Percentiles rank a stretch among this genome's conserved stretches.
Conservation (phyloP, 208 protist species). For the Borovskyia barvae region DNA sequence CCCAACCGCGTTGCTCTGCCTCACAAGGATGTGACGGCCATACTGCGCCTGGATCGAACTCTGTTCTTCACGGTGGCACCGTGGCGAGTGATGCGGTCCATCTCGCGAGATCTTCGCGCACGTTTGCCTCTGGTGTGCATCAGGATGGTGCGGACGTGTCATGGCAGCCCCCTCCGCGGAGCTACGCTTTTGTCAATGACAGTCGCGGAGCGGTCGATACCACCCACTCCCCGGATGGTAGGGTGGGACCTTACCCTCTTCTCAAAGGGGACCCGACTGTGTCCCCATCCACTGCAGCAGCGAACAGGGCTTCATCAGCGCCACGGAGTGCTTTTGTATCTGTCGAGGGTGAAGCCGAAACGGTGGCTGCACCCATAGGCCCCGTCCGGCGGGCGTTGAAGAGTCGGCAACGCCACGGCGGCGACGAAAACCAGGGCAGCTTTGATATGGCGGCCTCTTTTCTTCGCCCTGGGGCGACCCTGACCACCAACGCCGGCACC, state of each 20-base stretch:
- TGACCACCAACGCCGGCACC: too few species aligned
- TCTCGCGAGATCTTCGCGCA: too few species aligned
- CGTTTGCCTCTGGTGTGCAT: background rate
- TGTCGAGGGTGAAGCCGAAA: slow-evolving; percentile 8
- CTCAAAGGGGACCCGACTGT: background rate
- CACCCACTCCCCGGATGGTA: too few species aligned
- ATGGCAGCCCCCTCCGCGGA: slow-evolving; percentile 1
- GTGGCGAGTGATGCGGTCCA: too few species aligned
- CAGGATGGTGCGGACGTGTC: too few species aligned
- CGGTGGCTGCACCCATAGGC: slow-evolving; percentile 6
- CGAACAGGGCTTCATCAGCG: background rate
- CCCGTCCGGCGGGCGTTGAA: slow-evolving; percentile 16
- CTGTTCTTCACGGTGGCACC: too few species aligned
- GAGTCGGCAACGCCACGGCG: background rate
- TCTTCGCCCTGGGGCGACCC: background rate
- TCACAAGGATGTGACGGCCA: too few species aligned
- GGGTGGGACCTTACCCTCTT: too few species aligned
- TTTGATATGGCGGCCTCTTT: background rate
- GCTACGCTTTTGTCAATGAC: slow-evolving; percentile 16
- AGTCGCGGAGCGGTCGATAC: too few species aligned
- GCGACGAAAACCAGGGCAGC: background rate
- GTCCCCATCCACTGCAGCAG: background rate
- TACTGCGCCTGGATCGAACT: too few species aligned
- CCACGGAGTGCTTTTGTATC: background rate
- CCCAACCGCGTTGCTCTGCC: too few species aligned